Percentiles rank a stretch among this genome's conserved stretches.
Conservation (phyloP, 768 basidiomycete species). For the Russula lepida region DNA sequence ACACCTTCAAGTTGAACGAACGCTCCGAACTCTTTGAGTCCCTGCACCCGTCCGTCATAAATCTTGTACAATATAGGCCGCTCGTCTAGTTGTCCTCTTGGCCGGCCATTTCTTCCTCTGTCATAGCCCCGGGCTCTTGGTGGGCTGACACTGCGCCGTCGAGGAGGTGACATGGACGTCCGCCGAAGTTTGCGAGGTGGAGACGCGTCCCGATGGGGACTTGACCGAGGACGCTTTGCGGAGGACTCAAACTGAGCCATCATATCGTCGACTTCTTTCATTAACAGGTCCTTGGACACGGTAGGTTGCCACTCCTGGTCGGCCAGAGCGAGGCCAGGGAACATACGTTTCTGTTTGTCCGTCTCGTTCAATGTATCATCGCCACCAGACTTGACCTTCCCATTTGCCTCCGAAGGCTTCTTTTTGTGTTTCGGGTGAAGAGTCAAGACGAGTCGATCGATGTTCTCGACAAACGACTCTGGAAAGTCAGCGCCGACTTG, state of each 20-base stretch:
- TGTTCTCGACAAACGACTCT: constrained; percentile 82
- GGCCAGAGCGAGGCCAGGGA: constrained; percentile 82
- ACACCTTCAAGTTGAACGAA: constrained; percentile 89
- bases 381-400: constrained; percentile 28
- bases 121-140: constrained; percentile 45
- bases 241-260: constrained; percentile 67
- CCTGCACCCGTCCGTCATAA: constrained; percentile 78
- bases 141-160: constrained; percentile 50
- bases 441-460: constrained; percentile 89
- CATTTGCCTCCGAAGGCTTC: constrained; percentile 39
- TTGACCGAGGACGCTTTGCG: constrained; percentile 48
- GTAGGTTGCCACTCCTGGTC: constrained; percentile 60
- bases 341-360: constrained; percentile 76
- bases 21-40: constrained; percentile 91
- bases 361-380: constrained; percentile 43
- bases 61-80: constrained; percentile 89
- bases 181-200: constrained; percentile 56
- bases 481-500: constrained; percentile 79
- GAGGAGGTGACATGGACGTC: constrained; percentile 39
- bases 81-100: constrained; percentile 55
- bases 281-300: constrained; percentile 66
- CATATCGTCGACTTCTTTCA: constrained; percentile 85
- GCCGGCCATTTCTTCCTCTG: constrained; percentile 34
- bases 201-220: constrained; percentile 28
- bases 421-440: constrained; percentile 97